Percentiles rank a stretch among this genome's conserved stretches.
phyloP scores from a whole-genome alignment of 345 rosid genomes.

The Sapria himalayana region DNA sequence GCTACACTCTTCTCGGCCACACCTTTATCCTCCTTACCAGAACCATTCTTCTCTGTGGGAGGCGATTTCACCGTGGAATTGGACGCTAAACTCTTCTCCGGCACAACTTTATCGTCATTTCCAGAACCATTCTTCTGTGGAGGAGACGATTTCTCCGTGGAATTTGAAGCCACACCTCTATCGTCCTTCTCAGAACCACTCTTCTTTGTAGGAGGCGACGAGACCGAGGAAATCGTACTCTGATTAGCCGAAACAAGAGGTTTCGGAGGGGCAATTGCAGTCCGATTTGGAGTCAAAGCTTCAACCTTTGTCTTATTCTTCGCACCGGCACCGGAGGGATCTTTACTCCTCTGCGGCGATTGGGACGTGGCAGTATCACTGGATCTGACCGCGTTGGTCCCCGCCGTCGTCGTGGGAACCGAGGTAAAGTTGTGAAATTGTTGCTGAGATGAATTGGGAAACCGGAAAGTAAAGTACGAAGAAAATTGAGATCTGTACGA shows the following conservation, averaged over 20 bases:
- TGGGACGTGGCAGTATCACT: no score
- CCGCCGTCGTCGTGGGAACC: conserved; percentile 5
- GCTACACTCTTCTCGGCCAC: no score
- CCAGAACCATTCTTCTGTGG: conserved; percentile 13
- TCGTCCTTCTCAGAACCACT: no score
- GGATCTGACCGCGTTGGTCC: conserved; percentile 11
- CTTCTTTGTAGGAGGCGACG: neutral
- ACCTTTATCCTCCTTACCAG: no score
- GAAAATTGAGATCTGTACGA: conserved; percentile 37
- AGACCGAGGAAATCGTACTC: conserved; percentile 1
- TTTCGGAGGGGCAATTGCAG: conserved; percentile 10
- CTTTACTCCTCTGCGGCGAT: no score
- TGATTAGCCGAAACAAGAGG: conserved; percentile 5
- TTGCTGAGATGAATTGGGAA: conserved; percentile 13
- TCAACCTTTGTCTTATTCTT: conserved; percentile 3
- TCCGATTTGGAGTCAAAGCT: conserved; percentile 13
- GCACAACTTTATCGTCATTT: conserved; percentile 9
- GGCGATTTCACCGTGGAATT: no score
- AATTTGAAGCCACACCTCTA: conserved; percentile 16
- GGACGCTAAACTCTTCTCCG: conserved; percentile 7
- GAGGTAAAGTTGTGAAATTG: conserved; percentile 9
- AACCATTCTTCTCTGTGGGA: no score
- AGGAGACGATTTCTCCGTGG: conserved; percentile 14
- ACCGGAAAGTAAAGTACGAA: conserved; percentile 26
- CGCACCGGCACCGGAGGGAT: no score